Conservation (phyloP, 257 asterid species). For the Primulina tabacum region DNA sequence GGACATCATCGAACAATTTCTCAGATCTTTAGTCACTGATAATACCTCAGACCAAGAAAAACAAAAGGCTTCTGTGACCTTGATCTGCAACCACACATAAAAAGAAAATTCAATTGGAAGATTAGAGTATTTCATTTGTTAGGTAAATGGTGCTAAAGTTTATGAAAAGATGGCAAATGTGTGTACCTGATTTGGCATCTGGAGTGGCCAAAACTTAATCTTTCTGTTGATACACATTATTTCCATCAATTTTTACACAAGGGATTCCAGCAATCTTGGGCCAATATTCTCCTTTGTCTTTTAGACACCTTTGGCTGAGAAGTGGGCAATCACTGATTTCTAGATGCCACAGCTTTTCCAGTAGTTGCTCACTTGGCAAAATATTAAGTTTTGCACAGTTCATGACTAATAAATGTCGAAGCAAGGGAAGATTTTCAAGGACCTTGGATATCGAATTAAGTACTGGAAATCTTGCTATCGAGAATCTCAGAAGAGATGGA, state of each 20-base stretch:
- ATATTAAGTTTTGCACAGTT: constrained; percentile 46
- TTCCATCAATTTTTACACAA: constrained; percentile 60
- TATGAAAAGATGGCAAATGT: constrained; percentile 5
- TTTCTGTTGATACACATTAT: constrained; percentile 35
- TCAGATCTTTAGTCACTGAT: no score
- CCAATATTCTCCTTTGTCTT: constrained; percentile 61
- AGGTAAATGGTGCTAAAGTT: neutral
- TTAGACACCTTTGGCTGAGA: constrained; percentile 42
- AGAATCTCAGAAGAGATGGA: constrained; percentile 40
- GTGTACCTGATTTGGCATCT: neutral
- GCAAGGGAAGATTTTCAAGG: constrained; percentile 43
- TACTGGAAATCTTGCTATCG: constrained; percentile 57
- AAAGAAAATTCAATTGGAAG: neutral
- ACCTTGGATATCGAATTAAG: constrained; percentile 48
- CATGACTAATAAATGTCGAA: constrained; percentile 54
- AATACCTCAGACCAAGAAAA: no score
- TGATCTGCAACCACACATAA: neutral
- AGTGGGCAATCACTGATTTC: constrained; percentile 53
- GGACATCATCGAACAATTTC: no score
- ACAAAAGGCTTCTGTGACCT: neutral
- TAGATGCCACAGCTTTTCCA: constrained; percentile 61
- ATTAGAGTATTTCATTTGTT: constrained; percentile 2
- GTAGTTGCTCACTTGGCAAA: constrained; percentile 49
- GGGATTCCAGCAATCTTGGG: constrained; percentile 59
- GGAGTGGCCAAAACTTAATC: constrained; percentile 19